Evolutionary conservation across 371 early-diverging fungal genomes (phyloP), one percentile per base, ranked within the genome.

Genomic region (Amoeboaphelidium protococcarum): DNA sequence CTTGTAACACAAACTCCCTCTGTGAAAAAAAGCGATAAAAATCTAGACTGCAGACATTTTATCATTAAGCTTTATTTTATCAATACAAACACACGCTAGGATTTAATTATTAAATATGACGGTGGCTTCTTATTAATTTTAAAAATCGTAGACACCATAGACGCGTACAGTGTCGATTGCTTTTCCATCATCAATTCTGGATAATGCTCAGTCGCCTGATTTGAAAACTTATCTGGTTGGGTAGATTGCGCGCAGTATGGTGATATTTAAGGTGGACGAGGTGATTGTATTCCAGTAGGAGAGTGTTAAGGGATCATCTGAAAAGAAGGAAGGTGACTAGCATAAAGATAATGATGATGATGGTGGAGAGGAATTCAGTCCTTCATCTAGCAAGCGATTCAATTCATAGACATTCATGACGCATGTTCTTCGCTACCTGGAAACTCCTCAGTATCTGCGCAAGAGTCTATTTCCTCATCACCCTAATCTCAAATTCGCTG

Each of bases 111-210:
- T n/a, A n/a, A n/a, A n/a, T n/a, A n/a, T n/a, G n/a, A n/a, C n/a
- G n/a, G n/a, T n/a, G n/a, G n/a, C n/a, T n/a, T n/a, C n/a, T n/a
- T n/a, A n/a, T n/a, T n/a, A n/a, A n/a, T n/a, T n/a, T n/a, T n/a
- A n/a, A n/a, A n/a, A n/a, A n/a, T n/a, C n/a, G n/a, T n/a, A n/a
- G n/a, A n/a, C n/a, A n/a, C n/a, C n/a, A n/a, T n/a, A n/a, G n/a
- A n/a, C n/a, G n/a, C n/a, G n/a, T n/a, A 77, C 80, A 1, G 69
- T 74, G 25, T 72, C 71, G 26, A 50, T 80, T 13, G 80, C 80
- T 3, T 56, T 80, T 41, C 77, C 80, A 1, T 69, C 73, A 13
- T 72, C 73, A 21, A 71, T 78, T 16, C 57, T 80, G n/a, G 74
- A 74, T 22, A 67, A 65, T 48, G 71, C 74, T 22, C 69, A 76